Evolutionary conservation across 140 eudicot genomes (phyloP), one percentile per base, ranked within the genome.

Genomic region (Stevia rebaudiana): DNA sequence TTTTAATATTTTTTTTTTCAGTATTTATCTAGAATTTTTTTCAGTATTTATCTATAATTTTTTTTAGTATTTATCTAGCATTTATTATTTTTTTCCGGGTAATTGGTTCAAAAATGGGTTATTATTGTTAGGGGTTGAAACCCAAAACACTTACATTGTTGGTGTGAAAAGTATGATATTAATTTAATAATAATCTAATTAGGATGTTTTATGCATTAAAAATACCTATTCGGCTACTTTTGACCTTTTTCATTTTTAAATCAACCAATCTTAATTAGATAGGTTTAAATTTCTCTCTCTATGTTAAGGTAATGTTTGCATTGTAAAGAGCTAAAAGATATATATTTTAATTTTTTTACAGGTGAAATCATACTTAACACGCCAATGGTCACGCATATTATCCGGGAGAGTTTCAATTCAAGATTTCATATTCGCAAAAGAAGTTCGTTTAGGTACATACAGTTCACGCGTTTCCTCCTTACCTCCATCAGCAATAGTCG

Each of bases 401-500:
- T 88, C 98, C 0, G 95, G 96, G 11, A 73, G 98, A 61, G 67
- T 88, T 68, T 83, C 98, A 24, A 74, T 88, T 71, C 89, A 83
- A 74, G 98, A 92, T 84, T 92, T 92, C 69, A 70, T 92, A 28
- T 92, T 92, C 28, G 98, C 98, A 6, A 92, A 88, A 72, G 96
- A 92, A 74, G 98, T 92, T 36, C 95, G 96, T 0, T 81, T 92
- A 57, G 98, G 98, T n/a, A 85, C 87, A 7, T 92, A 88, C 49
- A 82, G 91, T 53, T 69, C 84, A 33, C 79, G 89, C 21, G 71
- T 76, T 67, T 81, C 86, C 35, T 82, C 98, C 19, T 83, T 92
- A 10, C 98, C 98, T 39, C 98, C 98, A 33, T 90, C 98, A 35
- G 96, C 98, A 8, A 88, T 92, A 72, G 98, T 92, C 47, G 98